Evolutionary conservation across 495 filamentous ascomycete species (phyloP).

Genomic region (Penicillium daleae): DNA sequence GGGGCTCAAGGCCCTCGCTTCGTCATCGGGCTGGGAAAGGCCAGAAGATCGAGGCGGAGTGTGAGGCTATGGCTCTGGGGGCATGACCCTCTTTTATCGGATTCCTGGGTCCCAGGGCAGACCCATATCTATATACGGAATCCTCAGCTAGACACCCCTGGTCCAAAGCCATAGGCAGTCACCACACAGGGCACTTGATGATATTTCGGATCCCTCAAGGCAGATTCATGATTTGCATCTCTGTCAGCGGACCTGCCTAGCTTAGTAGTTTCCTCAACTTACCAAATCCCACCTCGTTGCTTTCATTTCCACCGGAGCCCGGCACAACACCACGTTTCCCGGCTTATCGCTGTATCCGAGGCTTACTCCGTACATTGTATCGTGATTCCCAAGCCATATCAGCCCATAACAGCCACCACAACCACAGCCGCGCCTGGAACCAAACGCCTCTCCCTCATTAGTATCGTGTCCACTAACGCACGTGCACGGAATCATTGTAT

Average conservation of each 20-base stretch:
- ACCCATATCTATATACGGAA: not conserved
- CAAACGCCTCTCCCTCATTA: slow-evolving; percentile 51
- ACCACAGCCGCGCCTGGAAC: slow-evolving; percentile 38
- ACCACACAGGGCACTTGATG: not conserved
- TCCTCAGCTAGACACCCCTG: not conserved
- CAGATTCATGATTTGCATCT: too few species aligned
- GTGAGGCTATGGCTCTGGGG: not conserved
- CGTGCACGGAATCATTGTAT: slow-evolving; percentile 25
- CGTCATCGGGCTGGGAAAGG: not conserved
- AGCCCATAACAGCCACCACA: slow-evolving; percentile 56
- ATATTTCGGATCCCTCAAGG: too few species aligned
- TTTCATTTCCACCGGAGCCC: slow-evolving; percentile 14
- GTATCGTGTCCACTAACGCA: slow-evolving; percentile 43
- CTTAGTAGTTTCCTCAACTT: not conserved
- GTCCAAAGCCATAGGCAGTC: not conserved
- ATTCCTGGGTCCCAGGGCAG: not conserved
- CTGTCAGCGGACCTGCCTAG: not conserved
- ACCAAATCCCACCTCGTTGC: not conserved
- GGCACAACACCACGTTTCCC: slow-evolving; percentile 18
- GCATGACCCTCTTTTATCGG: not conserved
- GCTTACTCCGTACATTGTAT: too few species aligned
- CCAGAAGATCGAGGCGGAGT: not conserved
- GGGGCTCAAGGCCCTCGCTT: not conserved
- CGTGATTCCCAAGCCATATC: slow-evolving; percentile 34
- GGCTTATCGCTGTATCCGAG: slow-evolving; percentile 9